Conservation (phyloP, 2,329 filamentous ascomycete species). For the Penicillium sp. region DNA sequence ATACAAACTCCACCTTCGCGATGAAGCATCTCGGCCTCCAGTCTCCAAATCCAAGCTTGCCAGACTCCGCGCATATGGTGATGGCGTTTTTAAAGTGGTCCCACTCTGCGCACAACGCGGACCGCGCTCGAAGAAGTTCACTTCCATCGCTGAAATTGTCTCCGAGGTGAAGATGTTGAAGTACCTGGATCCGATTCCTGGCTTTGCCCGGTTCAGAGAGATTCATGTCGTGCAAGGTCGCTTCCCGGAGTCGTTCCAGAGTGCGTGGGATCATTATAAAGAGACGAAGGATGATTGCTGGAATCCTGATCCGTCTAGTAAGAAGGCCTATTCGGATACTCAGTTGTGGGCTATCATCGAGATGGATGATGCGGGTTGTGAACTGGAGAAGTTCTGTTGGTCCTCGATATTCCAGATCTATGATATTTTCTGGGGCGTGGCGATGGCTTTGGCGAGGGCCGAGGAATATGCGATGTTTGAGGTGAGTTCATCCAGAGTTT, state of each 20-base stretch:
- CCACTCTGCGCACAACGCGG: constrained; percentile 51
- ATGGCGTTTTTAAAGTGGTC: constrained; percentile 58
- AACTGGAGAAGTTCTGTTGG: constrained; percentile 57
- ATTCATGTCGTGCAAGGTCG: constrained; percentile 64
- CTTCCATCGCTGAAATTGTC: constrained; percentile 57
- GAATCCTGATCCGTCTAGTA: constrained; percentile 63
- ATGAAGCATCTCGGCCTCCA: constrained; percentile 42
- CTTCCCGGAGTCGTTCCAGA: constrained; percentile 59
- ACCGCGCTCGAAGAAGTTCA: constrained; percentile 51
- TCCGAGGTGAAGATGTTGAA: constrained; percentile 60
- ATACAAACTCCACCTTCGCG: constrained; percentile 60
- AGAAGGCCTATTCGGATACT: constrained; percentile 58
- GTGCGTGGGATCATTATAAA: constrained; percentile 51
- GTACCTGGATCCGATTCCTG: constrained; percentile 64
- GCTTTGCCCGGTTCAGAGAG: constrained; percentile 67
- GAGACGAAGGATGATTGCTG: constrained; percentile 53
- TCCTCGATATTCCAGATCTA: constrained; percentile 58
- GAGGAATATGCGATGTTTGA: constrained; percentile 67
- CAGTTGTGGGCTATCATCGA: constrained; percentile 70
- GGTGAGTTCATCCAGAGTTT: constrained; percentile 32
- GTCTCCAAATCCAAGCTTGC: constrained; percentile 47
- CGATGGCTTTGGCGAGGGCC: constrained; percentile 64
- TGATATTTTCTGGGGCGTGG: constrained; percentile 72
- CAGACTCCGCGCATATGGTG: constrained; percentile 47
- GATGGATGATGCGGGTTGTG: constrained; percentile 69